Base-by-base conservation (phyloP, 306 rosid species). In the Sophora flavescens region DNA sequence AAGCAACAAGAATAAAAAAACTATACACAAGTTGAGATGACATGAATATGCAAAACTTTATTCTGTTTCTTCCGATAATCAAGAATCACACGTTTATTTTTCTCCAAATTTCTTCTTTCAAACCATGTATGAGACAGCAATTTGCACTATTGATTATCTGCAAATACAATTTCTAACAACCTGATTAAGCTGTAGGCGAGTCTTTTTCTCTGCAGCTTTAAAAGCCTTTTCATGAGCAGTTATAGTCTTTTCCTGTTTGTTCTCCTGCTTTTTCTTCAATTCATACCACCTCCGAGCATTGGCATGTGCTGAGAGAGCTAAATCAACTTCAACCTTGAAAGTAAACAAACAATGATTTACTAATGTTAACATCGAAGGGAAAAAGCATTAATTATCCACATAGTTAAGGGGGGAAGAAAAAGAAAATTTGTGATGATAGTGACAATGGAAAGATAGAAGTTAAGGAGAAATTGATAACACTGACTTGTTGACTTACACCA, bases 241-340 rank as follows among this genome's bases (percentile, higher is more conserved):
- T 18, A 92, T 45, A 48, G 99, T 95, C 85, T 95, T 95, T 66
- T 91, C 99, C 83, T 95, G 97, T 84, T 95, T 95, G 86, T 82
- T 89, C 82, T 95, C 97, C 81, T 92, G 97, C 77, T 89, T 95
- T 85, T 95, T 95, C 97, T 92, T 95, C 83, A 63, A 79, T 79
- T 92, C 97, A 79, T 89, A 95, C 99, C 99, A 92, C 85, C 89
- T 84, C 51, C 97, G 89, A 77, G 99, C 97, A 88, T 95, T 95
- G 79, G 97, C 97, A 84, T 92, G 96, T 8, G 99, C 97, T 18
- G 97, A 92, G 80, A 90, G 97, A 3, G 96, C 90, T 82, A 95
- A 78, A 89, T 92, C 97, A 78, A 95, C 88, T 83, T 95, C 99
- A 62, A 95, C 97, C 99, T 95, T 72, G 52, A 74, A 70, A 2